A percentile compares a stretch with the other conserved stretches of the same genome.
Evolutionary conservation across 2,329 filamentous ascomycete genomes (phyloP).

Genomic region (Aspergillus aculeatinus): DNA sequence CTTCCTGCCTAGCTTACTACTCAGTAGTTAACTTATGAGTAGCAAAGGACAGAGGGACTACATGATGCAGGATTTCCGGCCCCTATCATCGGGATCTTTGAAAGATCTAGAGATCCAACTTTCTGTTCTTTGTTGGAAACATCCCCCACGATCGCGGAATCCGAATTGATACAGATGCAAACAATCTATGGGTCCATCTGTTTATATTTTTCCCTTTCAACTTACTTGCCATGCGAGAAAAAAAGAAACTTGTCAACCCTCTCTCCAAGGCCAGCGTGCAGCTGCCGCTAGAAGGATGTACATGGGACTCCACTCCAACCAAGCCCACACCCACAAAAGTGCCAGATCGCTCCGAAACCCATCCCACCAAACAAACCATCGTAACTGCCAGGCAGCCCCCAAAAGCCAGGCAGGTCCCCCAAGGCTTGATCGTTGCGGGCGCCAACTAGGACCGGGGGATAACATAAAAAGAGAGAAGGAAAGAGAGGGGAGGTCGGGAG

Average conservation of each 20-base stretch:
- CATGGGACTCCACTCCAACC: constrained; percentile 13
- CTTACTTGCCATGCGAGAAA: not conserved
- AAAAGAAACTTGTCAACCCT: not conserved
- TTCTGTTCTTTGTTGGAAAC: not conserved
- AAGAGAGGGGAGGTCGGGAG: not conserved
- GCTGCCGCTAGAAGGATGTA: not conserved
- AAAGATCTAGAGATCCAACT: not conserved
- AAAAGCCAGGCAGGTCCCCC: not conserved
- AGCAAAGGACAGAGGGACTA: not conserved
- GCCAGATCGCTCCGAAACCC: constrained; percentile 21
- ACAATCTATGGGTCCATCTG: not conserved
- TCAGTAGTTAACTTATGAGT: too few species aligned
- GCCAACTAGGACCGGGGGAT: constrained; percentile 18
- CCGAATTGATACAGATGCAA: not conserved
- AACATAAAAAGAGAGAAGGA: not conserved
- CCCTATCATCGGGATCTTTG: not conserved
- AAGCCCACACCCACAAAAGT: constrained; percentile 12
- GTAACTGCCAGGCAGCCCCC: constrained; percentile 4
- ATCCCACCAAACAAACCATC: constrained; percentile 13
- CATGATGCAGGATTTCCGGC: not conserved
- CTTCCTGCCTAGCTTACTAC: not conserved
- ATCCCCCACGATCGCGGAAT: not conserved
- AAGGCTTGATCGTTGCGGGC: constrained; percentile 23
- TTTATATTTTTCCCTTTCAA: not conserved
- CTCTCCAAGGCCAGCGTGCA: constrained; percentile 15